Conservation (phyloP, 1,284 basidiomycete genomes). For the Trichosporon ovoides region DNA sequence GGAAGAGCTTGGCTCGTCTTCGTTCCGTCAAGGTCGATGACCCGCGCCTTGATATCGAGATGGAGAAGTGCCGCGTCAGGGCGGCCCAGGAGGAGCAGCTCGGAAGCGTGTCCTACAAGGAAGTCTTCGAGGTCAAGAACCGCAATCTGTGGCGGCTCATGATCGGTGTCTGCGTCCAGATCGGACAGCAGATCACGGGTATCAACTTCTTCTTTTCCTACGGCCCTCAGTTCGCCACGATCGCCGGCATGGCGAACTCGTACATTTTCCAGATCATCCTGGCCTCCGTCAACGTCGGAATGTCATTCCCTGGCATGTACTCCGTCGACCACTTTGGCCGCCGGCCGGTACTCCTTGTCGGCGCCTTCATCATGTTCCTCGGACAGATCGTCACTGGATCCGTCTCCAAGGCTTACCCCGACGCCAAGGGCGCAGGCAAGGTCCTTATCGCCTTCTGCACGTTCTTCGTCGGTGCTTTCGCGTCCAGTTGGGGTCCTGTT, state of each 20-base stretch:
- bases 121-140: conserved; percentile 49
- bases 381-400: conserved; percentile 52
- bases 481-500: conserved; percentile 51
- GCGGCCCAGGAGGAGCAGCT: conserved; percentile 41
- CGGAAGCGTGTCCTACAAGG: conserved; percentile 41
- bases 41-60: conserved; percentile 41
- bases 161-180: conserved; percentile 36
- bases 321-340: conserved; percentile 51
- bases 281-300: conserved; percentile 47
- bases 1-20: conserved; percentile 47
- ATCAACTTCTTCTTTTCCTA: conserved; percentile 38
- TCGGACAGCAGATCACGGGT: conserved; percentile 49
- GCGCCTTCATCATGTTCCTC: conserved; percentile 49
- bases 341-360: conserved; percentile 50
- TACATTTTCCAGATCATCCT: conserved; percentile 51
- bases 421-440: conserved; percentile 45
- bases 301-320: conserved; percentile 46
- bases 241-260: conserved; percentile 46
- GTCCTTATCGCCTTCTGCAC: conserved; percentile 52
- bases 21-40: conserved; percentile 44
- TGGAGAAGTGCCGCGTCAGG: conserved; percentile 42
- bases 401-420: conserved; percentile 38
- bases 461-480: conserved; percentile 52
- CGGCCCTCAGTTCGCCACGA: conserved; percentile 46
- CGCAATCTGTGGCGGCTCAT: conserved; percentile 44